A percentile compares a stretch with the other conserved stretches of the same genome.
These are phyloP conservation scores for Stygiomarasmius scandens DNA, from an alignment of 1,284 basidiomycete species.

Conservation along the genomic window DNA sequence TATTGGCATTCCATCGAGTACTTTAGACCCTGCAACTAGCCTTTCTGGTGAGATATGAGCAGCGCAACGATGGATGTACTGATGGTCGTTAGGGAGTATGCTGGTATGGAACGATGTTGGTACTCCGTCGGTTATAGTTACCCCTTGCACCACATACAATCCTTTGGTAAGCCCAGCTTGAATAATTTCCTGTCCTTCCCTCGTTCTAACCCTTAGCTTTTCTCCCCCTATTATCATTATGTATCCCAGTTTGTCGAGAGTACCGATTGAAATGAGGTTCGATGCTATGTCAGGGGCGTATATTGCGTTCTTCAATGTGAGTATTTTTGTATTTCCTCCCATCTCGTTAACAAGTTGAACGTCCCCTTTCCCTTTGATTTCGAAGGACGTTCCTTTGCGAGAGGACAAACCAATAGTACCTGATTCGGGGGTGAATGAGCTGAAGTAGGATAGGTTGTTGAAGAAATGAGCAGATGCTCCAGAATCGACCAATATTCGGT, in stretches of 20 bases:
- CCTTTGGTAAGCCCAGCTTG: not conserved
- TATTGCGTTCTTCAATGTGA: not conserved
- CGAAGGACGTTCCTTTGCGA: slow-evolving; percentile 72
- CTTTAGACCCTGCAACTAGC: not conserved
- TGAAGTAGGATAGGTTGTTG: slow-evolving; percentile 51
- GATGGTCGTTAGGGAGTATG: not conserved
- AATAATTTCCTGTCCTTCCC: not conserved
- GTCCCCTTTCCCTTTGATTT: slow-evolving; percentile 19
- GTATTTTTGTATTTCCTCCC: not conserved
- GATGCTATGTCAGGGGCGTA: not conserved
- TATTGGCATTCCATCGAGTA: not conserved
- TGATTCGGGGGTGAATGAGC: slow-evolving; percentile 38
- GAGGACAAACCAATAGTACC: slow-evolving; percentile 57
- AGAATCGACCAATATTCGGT: not conserved
- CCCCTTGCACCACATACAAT: not conserved
- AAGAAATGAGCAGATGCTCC: slow-evolving; percentile 47
- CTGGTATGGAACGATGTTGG: not conserved
- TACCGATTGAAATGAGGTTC: not conserved
- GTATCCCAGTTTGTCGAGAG: not conserved
- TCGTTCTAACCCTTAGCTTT: not conserved
- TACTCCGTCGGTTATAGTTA: not conserved
- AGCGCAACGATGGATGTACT: not conserved
- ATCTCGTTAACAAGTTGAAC: not conserved
- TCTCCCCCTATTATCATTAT: not conserved
- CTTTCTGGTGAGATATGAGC: not conserved